These are phyloP conservation scores for Cyclaneusma minus DNA, from an alignment of 2,329 filamentous ascomycete genomes.

Conservation along the genomic window DNA sequence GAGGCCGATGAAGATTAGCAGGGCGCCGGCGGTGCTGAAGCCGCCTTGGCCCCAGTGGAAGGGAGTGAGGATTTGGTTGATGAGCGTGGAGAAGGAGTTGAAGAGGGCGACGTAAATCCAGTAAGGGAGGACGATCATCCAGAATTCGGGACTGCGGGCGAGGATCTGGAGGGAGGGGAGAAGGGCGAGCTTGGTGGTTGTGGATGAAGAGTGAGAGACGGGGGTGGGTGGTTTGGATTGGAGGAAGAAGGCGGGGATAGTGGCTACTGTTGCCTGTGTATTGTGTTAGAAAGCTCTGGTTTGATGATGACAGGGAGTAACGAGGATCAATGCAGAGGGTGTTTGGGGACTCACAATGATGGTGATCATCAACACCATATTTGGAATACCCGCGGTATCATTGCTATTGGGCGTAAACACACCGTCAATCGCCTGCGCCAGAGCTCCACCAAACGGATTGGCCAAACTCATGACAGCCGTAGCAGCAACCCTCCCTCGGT, in stretches of 20 bases:
- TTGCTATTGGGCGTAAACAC: slow-evolving; percentile 46
- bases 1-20: slow-evolving; percentile 81
- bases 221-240: slow-evolving; percentile 65
- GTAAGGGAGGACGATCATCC: slow-evolving; percentile 70
- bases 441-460: slow-evolving; percentile 77
- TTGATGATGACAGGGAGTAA: background rate
- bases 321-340: background rate
- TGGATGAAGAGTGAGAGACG: slow-evolving; percentile 49
- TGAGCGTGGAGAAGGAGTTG: slow-evolving; percentile 74
- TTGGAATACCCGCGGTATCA: slow-evolving; percentile 48
- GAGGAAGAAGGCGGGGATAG: slow-evolving; percentile 68
- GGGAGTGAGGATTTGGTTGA: slow-evolving; percentile 80
- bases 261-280: slow-evolving; percentile 42
- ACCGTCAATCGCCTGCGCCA: slow-evolving; percentile 77
- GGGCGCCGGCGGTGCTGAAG: slow-evolving; percentile 75
- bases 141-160: slow-evolving; percentile 52
- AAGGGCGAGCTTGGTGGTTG: slow-evolving; percentile 35
- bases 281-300: slow-evolving; percentile 1
- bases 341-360: slow-evolving; percentile 48
- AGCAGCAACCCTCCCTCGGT: slow-evolving; percentile 66
- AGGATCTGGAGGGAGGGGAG: slow-evolving; percentile 37
- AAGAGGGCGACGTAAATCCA: slow-evolving; percentile 79
- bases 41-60: slow-evolving; percentile 74
- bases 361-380: slow-evolving; percentile 71
- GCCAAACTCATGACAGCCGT: slow-evolving; percentile 75